These are phyloP conservation scores for Wickerhamiella hasegawae DNA, from an alignment of 805 yeast genomes.

Conservation along the genomic window DNA sequence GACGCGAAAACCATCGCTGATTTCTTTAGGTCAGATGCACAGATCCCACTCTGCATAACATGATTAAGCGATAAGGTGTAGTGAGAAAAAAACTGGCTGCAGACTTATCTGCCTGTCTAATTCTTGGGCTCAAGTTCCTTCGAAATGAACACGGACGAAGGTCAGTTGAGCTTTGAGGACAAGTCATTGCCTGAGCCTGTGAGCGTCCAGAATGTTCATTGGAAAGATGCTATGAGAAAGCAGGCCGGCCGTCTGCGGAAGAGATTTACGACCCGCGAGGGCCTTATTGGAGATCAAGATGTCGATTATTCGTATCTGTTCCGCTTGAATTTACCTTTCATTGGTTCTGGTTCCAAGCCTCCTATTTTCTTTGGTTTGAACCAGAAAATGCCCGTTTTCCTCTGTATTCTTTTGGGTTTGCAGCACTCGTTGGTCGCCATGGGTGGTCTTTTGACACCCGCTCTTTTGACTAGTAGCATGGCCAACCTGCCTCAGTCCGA, in stretches of 20 bases:
- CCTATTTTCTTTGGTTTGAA: constrained; percentile 47
- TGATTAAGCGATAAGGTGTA: no score
- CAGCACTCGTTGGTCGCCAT: constrained; percentile 78
- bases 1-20: no score
- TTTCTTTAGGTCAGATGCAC: no score
- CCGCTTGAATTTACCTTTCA: constrained; percentile 64
- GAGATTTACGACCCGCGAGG: not conserved
- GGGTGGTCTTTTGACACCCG: constrained; percentile 78
- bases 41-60: no score
- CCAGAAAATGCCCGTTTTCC: constrained; percentile 42
- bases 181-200: constrained; percentile 20
- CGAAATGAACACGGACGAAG: no score
- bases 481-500: constrained; percentile 37
- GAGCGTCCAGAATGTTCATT: constrained; percentile 62
- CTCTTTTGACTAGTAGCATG: constrained; percentile 47
- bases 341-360: constrained; percentile 42
- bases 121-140: no score
- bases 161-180: no score
- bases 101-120: no score
- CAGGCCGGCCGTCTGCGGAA: not conserved
- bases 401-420: constrained; percentile 61
- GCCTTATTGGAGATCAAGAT: constrained; percentile 1
- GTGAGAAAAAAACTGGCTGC: no score
- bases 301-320: constrained; percentile 69
- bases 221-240: constrained; percentile 33